Base-by-base conservation (phyloP, 306 rosid species). In the Begonia fuchsioides region DNA sequence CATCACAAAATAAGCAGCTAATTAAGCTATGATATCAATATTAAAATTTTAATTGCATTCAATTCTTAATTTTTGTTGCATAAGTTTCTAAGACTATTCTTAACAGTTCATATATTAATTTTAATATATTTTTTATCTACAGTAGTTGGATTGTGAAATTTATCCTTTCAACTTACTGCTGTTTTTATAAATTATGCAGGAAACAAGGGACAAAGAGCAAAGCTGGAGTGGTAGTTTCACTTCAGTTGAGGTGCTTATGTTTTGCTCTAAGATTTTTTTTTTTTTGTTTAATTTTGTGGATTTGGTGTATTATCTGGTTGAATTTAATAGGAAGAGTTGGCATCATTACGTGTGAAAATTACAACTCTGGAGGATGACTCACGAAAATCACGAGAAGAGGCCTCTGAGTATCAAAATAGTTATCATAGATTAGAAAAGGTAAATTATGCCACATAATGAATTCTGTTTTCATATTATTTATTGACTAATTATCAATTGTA, bases 331-430 rank as follows among this genome's bases (percentile, higher is more conserved):
- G 96, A 77, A 66, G 99, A 82, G 62, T 59, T 75, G 64, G 68
- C 75, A 16, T 71, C 88, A 45, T 74, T 86, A 60, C 75, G 67
- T 38, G 76, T 78, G 51, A 86, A 76, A 67, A 78, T 86, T 64
- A 72, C 74, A 60, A 60, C 62, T 1, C 64, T 86, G 60, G 99
- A 86, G 76, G 96, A 86, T 71, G 96, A 92, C 47, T 64, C 79
- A 54, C 77, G 70, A 51, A 92, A 79, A 72, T 76, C 88, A 57
- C 72, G 76, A 56, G 81, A 77, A 64, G 96, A 79, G 58, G 57
- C 76, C 32, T 59, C 83, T 40, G 81, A 75, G 13, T 55, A 73
- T 76, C 77, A 85, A 63, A 82, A 57, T 62, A 71, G 63, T 56
- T 44, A 35, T 52, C 68, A 20, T 38, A 88, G 77, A 53, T 55